These are phyloP conservation scores for Colletotrichum lini DNA, from an alignment of 2,329 filamentous ascomycete species.

Conservation along the genomic window DNA sequence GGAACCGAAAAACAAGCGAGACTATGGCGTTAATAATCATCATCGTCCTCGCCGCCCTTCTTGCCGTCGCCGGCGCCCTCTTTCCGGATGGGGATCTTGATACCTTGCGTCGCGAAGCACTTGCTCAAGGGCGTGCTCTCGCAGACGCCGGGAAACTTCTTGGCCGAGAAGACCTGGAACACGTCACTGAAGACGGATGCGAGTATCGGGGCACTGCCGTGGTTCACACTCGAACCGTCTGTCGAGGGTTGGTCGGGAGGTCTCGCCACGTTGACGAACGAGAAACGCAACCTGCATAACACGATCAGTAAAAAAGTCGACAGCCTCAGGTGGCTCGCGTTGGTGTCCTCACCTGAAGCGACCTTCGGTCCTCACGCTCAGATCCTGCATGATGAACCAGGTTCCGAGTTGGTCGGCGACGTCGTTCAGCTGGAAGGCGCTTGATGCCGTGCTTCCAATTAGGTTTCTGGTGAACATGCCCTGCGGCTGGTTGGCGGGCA, in stretches of 20 bases:
- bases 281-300: constrained; percentile 69
- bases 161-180: constrained; percentile 96
- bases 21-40: constrained; percentile 48
- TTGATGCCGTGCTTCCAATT: constrained; percentile 91
- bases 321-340: background rate
- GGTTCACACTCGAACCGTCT: constrained; percentile 71
- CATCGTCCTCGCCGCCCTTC: constrained; percentile 68
- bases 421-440: constrained; percentile 87
- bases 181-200: constrained; percentile 88
- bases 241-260: constrained; percentile 48
- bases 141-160: constrained; percentile 98
- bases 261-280: constrained; percentile 82
- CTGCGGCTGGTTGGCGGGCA: constrained; percentile 68
- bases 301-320: constrained; percentile 9
- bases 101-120: constrained; percentile 92
- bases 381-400: constrained; percentile 97
- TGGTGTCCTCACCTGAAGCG: constrained; percentile 80
- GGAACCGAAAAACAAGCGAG: background rate
- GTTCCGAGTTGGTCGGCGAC: constrained; percentile 86
- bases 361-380: constrained; percentile 94
- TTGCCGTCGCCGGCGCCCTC: constrained; percentile 69
- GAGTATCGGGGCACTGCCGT: constrained; percentile 83
- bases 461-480: constrained; percentile 96
- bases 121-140: constrained; percentile 94
- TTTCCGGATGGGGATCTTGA: constrained; percentile 96